Percentiles rank a stretch among this genome's conserved stretches.
Conservation (phyloP, 2,329 filamentous ascomycete species). For the Exophiala bonariae region DNA sequence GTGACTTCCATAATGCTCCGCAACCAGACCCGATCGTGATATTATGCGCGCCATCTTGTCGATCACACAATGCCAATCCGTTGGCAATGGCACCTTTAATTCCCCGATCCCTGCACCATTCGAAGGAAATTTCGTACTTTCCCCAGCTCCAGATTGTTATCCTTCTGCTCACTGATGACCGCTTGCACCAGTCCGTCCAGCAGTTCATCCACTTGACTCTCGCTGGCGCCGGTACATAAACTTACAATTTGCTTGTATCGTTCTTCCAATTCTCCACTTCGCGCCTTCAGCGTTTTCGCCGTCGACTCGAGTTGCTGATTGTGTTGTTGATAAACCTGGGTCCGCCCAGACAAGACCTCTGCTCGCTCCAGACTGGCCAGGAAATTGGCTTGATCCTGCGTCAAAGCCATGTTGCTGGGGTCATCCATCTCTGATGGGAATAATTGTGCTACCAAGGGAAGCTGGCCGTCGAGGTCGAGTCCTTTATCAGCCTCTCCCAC, state of each 20-base stretch:
- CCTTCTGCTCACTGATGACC: slow-evolving; percentile 59
- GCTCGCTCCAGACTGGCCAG: slow-evolving; percentile 58
- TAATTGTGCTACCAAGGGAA: slow-evolving; percentile 35
- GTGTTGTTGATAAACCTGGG: slow-evolving; percentile 69
- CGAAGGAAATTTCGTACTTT: slow-evolving; percentile 77
- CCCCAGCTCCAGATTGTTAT: slow-evolving; percentile 68
- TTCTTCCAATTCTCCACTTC: slow-evolving; percentile 79
- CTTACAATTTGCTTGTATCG: slow-evolving; percentile 88
- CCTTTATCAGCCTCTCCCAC: slow-evolving; percentile 51
- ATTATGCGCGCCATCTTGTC: too few species aligned
- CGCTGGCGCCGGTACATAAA: slow-evolving; percentile 77
- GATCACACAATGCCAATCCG: too few species aligned
- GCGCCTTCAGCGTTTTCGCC: slow-evolving; percentile 70
- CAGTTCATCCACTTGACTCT: slow-evolving; percentile 75
- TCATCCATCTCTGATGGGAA: slow-evolving; percentile 39
- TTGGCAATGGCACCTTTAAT: slow-evolving; percentile 2
- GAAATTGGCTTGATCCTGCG: slow-evolving; percentile 43
- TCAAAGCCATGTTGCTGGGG: slow-evolving; percentile 40
- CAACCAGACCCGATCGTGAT: too few species aligned
- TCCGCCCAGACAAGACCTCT: slow-evolving; percentile 63
- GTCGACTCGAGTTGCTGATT: slow-evolving; percentile 67
- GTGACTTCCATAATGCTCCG: too few species aligned
- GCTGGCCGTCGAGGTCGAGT: slow-evolving; percentile 38
- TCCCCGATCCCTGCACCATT: slow-evolving; percentile 64
- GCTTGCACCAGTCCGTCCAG: slow-evolving; percentile 79